These are phyloP conservation scores for Candida ulmi DNA, from an alignment of 805 yeast genomes.

Conservation along the genomic window DNA sequence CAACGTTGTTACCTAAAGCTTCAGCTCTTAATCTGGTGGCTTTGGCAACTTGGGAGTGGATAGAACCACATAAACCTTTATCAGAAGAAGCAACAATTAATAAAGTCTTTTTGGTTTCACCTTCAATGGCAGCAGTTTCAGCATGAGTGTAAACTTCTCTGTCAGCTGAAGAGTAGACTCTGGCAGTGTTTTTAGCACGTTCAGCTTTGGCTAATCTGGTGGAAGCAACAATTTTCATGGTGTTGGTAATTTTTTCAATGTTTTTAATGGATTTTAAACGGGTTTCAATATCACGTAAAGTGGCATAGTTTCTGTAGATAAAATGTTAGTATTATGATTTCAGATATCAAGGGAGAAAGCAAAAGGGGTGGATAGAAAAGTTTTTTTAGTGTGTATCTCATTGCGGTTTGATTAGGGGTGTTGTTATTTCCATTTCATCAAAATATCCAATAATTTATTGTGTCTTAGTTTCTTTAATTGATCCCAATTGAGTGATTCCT, in stretches of 20 bases:
- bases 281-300: slow-evolving; percentile 96
- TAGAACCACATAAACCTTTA: slow-evolving; percentile 98
- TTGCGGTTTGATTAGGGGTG: too few species aligned
- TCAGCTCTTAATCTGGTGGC: slow-evolving; percentile 66
- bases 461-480: too few species aligned
- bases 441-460: too few species aligned
- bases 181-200: slow-evolving; percentile 85
- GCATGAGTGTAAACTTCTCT: slow-evolving; percentile 73
- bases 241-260: slow-evolving; percentile 98
- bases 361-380: too few species aligned
- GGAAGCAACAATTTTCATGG: slow-evolving; percentile 99
- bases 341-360: too few species aligned
- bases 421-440: too few species aligned
- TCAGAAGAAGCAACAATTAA: slow-evolving; percentile 89
- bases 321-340: slow-evolving; percentile 15
- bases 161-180: slow-evolving; percentile 79
- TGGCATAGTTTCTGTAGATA: slow-evolving; percentile 81
- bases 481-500: too few species aligned
- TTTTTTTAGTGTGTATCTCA: too few species aligned
- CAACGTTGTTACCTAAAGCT: slow-evolving; percentile 56
- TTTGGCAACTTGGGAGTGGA: slow-evolving; percentile 92
- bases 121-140: slow-evolving; percentile 59
- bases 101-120: slow-evolving; percentile 57
- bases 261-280: slow-evolving; percentile 98
- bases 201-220: slow-evolving; percentile 95